These are phyloP conservation scores for Calendula officinalis DNA, from an alignment of 129 eudicot species.

Conservation along the genomic window DNA sequence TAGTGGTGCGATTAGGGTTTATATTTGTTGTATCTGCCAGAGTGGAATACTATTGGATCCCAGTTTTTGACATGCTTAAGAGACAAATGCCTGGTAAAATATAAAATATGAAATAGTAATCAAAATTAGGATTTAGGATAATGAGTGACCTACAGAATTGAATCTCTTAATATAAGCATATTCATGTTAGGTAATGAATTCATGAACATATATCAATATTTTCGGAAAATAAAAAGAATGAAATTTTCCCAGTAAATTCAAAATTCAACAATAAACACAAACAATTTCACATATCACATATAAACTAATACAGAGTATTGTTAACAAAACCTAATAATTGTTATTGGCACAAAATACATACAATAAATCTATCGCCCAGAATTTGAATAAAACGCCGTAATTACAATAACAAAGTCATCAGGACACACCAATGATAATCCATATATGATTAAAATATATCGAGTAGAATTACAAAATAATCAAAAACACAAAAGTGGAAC, in stretches of 20 bases:
- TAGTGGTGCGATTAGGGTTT: constrained; percentile 78
- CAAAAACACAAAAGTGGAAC: neutral
- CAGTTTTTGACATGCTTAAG: constrained; percentile 47
- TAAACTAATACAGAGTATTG: neutral
- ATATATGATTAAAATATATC: neutral
- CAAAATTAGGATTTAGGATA: neutral
- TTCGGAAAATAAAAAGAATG: no score
- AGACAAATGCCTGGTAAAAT: constrained; percentile 53
- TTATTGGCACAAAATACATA: neutral
- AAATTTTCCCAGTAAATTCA: no score
- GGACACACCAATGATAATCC: neutral
- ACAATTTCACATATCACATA: neutral
- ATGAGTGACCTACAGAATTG: neutral
- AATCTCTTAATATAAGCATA: neutral
- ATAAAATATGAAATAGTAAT: neutral
- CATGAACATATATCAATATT: neutral
- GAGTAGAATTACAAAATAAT: no score
- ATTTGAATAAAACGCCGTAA: neutral
- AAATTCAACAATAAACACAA: neutral
- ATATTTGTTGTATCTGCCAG: constrained; percentile 85
- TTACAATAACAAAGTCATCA: constrained; percentile 9
- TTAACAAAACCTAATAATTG: neutral
- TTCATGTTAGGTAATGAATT: constrained; percentile 5
- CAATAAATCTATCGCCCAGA: neutral
- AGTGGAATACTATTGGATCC: constrained; percentile 64